Conservation (phyloP, 495 filamentous ascomycete species). For the Neurospora tetraspora region DNA sequence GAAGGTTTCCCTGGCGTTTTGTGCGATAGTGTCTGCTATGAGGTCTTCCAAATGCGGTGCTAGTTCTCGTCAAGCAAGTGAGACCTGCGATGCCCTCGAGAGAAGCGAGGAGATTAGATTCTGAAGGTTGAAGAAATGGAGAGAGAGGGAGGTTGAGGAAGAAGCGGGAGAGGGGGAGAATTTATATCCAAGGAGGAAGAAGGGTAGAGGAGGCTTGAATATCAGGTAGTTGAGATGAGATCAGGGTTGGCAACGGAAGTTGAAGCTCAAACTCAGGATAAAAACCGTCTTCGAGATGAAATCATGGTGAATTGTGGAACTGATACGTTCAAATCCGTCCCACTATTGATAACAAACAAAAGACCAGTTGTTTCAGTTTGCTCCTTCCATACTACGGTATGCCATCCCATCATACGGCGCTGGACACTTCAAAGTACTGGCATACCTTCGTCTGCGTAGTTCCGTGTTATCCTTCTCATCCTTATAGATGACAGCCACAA, state of each 20-base stretch:
- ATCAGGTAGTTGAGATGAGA: background rate
- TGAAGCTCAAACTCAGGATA: no score
- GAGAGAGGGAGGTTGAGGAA: background rate
- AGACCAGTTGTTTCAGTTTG: background rate
- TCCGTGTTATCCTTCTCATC: background rate
- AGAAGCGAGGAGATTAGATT: background rate
- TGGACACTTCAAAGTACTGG: background rate
- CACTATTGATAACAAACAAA: background rate
- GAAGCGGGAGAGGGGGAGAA: background rate
- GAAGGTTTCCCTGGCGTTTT: background rate
- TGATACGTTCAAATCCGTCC: background rate
- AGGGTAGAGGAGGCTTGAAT: background rate
- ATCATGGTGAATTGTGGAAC: background rate
- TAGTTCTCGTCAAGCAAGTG: background rate
- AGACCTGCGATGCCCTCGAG: background rate
- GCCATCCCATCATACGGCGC: background rate
- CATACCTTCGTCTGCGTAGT: background rate
- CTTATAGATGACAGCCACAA: background rate
- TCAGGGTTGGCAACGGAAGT: no score
- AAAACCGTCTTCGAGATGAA: background rate
- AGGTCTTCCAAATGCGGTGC: background rate
- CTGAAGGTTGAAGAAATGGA: background rate
- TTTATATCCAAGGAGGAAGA: background rate
- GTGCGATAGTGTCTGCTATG: background rate
- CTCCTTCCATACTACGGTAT: background rate